phyloP scores from a whole-genome alignment of 176 grass and related monocot species.

The Rhynchospora breviuscula region DNA sequence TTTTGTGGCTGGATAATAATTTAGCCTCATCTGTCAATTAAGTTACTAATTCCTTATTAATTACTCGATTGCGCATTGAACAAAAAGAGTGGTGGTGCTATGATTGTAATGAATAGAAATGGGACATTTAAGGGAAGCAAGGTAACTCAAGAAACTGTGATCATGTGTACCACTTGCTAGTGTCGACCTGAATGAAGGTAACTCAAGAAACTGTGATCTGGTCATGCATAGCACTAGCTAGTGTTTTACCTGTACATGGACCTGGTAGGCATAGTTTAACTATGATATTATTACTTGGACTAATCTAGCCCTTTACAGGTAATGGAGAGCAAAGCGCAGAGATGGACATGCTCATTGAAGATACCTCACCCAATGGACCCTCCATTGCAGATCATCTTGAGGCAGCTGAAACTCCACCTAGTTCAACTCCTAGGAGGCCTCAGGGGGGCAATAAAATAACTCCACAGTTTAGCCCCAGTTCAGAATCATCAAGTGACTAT shows the following conservation, averaged over 20 bases:
- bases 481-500: slow-evolving; percentile 47
- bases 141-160: not conserved
- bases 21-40: not conserved
- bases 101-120: not conserved
- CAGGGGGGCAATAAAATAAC: slow-evolving; percentile 43
- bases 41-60: not conserved
- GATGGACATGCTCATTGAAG: slow-evolving; percentile 49
- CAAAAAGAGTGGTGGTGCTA: not conserved
- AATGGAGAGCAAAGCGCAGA: slow-evolving; percentile 41
- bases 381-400: slow-evolving; percentile 38
- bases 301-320: slow-evolving; percentile 10
- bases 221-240: no score
- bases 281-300: slow-evolving; percentile 1
- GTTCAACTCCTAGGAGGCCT: slow-evolving; percentile 53
- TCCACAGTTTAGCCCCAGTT: slow-evolving; percentile 40
- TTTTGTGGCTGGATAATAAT: not conserved
- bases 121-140: not conserved
- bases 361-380: slow-evolving; percentile 25
- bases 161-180: not conserved
- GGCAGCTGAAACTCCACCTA: slow-evolving; percentile 52
- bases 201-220: no score
- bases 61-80: not conserved
- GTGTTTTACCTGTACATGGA: no score
- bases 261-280: not conserved
- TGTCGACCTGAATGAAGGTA: not conserved